Percentiles rank a stretch among this genome's conserved stretches.
Evolutionary conservation across 257 asterid species (phyloP).

Genomic region (Fraxinus quadrangulata): DNA sequence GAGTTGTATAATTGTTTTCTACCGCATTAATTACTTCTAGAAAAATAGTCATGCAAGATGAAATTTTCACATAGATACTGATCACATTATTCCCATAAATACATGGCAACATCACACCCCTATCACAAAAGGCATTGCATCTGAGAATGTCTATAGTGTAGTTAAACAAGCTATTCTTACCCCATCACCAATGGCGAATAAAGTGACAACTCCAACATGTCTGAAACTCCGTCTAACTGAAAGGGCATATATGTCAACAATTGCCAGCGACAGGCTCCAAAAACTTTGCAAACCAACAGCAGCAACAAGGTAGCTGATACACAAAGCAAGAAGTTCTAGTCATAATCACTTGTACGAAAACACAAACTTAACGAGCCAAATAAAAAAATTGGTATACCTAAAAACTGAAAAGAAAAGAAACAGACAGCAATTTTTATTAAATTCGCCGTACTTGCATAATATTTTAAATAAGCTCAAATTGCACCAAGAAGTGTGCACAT

Average conservation of each 20-base stretch:
- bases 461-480: neutral
- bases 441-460: neutral
- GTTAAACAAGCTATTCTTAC: constrained; percentile 46
- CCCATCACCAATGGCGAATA: constrained; percentile 89
- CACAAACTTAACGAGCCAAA: neutral
- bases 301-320: constrained; percentile 78
- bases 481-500: neutral
- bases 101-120: neutral
- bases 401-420: neutral
- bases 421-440: neutral
- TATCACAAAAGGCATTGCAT: neutral
- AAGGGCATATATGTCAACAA: constrained; percentile 68
- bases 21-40: neutral
- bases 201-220: constrained; percentile 52
- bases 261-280: constrained; percentile 81
- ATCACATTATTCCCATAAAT: neutral
- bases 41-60: neutral
- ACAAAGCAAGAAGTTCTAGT: constrained; percentile 27
- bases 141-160: neutral
- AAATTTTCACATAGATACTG: neutral
- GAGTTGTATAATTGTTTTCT: neutral
- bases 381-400: neutral
- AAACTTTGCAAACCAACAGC: constrained; percentile 83
- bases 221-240: constrained; percentile 75
- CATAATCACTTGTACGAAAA: constrained; percentile 18